Conservation (phyloP, 148 eudicot species). For the Vaccinium macrocarpon region DNA sequence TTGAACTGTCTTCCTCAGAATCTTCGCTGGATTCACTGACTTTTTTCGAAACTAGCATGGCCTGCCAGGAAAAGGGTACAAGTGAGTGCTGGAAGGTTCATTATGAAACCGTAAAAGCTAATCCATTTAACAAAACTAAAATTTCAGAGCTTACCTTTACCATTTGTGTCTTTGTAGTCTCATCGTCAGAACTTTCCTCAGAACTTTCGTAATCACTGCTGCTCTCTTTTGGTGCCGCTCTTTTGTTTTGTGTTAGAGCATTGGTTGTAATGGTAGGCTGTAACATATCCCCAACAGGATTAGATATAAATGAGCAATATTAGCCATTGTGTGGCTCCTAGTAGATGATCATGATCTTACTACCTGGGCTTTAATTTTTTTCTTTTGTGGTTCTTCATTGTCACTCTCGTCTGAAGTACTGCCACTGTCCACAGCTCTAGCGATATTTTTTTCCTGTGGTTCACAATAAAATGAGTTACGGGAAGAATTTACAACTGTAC, state of each 20-base stretch:
- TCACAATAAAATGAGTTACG: too few species aligned
- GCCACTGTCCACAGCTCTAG: too few species aligned
- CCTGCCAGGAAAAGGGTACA: too few species aligned
- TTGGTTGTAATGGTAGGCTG: neutral
- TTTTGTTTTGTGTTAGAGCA: neutral
- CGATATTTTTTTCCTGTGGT: too few species aligned
- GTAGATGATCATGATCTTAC: neutral
- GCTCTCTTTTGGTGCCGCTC: neutral
- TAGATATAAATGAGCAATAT: neutral
- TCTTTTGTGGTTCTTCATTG: conserved; percentile 33
- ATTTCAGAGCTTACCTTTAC: conserved; percentile 8
- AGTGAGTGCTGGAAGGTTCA: too few species aligned
- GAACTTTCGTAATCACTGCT: conserved; percentile 18
- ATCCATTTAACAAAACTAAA: neutral
- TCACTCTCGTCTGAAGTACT: too few species aligned
- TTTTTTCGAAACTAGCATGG: too few species aligned
- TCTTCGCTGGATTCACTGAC: too few species aligned
- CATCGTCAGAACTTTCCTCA: conserved; percentile 25
- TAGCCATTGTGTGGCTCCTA: neutral
- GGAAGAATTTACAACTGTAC: too few species aligned
- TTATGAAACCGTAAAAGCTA: neutral
- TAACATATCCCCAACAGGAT: neutral
- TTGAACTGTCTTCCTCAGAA: too few species aligned
- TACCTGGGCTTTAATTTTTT: conserved; percentile 24
- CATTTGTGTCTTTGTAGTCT: neutral